Evolutionary conservation across 1,139 yeast species (phyloP).

Genomic region (Candida gigantensis): DNA sequence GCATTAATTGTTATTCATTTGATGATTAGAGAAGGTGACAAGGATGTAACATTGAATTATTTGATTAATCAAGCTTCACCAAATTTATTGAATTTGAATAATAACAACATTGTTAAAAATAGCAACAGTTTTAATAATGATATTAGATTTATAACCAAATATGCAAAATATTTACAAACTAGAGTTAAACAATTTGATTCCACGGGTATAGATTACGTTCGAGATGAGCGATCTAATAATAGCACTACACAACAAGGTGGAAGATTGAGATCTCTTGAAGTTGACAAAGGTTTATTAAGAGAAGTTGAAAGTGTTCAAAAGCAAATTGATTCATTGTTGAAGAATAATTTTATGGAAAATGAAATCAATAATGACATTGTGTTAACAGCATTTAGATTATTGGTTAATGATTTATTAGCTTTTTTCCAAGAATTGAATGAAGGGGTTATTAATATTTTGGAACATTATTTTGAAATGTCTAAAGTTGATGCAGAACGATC

Average conservation of each 20-base stretch:
- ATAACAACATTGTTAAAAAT: slow-evolving; percentile 30
- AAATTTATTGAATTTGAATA: slow-evolving; percentile 52
- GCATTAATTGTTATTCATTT: slow-evolving; percentile 82
- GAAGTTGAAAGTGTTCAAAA: slow-evolving; percentile 83
- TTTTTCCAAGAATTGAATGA: slow-evolving; percentile 89
- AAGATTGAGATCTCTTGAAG: slow-evolving; percentile 59
- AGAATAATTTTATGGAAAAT: slow-evolving; percentile 71
- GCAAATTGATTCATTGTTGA: slow-evolving; percentile 74
- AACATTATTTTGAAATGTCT: slow-evolving; percentile 92
- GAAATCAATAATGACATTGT: slow-evolving; percentile 83
- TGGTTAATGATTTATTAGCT: slow-evolving; percentile 82
- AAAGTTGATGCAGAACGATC: slow-evolving; percentile 85
- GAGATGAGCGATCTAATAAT: slow-evolving; percentile 61
- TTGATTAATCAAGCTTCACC: slow-evolving; percentile 55
- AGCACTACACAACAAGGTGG: slow-evolving; percentile 53
- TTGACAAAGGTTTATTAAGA: slow-evolving; percentile 81
- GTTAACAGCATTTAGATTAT: slow-evolving; percentile 78
- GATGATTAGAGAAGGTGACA: slow-evolving; percentile 90
- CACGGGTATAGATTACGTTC: slow-evolving; percentile 74
- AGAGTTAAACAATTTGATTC: slow-evolving; percentile 69
- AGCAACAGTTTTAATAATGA: slow-evolving; percentile 44
- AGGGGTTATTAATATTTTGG: slow-evolving; percentile 89
- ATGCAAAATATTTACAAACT: slow-evolving; percentile 67
- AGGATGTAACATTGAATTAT: slow-evolving; percentile 66
- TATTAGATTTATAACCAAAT: slow-evolving; percentile 62